Evolutionary conservation across 2,329 filamentous ascomycete genomes (phyloP).

Genomic region (Aspergillus tanneri): DNA sequence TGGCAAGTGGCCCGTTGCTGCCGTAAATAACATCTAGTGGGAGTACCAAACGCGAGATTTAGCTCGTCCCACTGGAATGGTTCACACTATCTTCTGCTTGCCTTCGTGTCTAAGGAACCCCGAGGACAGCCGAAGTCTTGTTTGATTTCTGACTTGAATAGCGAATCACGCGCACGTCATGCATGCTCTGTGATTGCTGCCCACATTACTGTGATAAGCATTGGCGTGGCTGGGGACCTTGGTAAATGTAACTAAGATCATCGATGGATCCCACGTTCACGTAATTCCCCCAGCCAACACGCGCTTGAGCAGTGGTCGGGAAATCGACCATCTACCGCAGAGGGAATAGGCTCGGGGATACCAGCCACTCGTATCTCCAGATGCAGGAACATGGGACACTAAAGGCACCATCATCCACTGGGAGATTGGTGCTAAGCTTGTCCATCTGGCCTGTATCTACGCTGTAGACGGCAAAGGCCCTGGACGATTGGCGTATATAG

Average conservation of each 20-base stretch:
- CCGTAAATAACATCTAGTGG: background rate
- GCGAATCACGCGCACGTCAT: too few relatives aligned
- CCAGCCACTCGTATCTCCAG: background rate
- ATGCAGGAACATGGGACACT: background rate
- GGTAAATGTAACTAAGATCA: conserved; percentile 13
- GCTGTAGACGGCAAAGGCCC: background rate
- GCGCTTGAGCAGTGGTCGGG: conserved; percentile 13
- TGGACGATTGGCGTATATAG: background rate
- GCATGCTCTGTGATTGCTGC: background rate
- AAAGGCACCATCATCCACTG: background rate
- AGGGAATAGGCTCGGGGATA: conserved; percentile 14
- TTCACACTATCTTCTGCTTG: conserved; percentile 4
- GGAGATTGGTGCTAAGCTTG: background rate
- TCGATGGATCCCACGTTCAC: conserved; percentile 15
- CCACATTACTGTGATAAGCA: conserved; percentile 3
- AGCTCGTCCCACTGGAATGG: conserved; percentile 6
- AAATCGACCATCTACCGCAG: conserved; percentile 13
- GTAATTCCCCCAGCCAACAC: background rate
- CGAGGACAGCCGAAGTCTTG: conserved; percentile 5
- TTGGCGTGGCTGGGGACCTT: conserved; percentile 15
- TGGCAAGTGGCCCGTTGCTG: background rate
- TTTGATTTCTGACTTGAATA: too few relatives aligned
- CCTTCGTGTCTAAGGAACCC: background rate
- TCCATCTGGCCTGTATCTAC: background rate
- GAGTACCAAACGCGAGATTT: background rate